Evolutionary conservation across 441 rosid genomes (phyloP).

Genomic region (Euphorbia celastroides): DNA sequence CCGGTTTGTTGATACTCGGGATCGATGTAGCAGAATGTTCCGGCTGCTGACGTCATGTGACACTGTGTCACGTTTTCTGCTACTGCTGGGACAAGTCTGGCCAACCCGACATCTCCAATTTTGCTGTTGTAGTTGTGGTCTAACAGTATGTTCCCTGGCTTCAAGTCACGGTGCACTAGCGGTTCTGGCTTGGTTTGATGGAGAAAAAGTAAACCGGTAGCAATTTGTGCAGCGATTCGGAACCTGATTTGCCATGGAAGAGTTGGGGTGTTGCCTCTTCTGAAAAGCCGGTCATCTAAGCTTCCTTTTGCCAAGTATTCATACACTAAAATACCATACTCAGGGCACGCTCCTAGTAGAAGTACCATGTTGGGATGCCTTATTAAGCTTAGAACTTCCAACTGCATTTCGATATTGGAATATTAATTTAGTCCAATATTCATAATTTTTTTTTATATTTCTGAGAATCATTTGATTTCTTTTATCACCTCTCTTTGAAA

Average conservation of each 20-base stretch:
- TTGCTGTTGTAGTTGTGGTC: conserved; percentile 30
- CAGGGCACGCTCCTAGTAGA: conserved; percentile 37
- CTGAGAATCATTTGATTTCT: background rate
- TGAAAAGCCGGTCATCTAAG: conserved; percentile 36
- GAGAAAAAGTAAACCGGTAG: conserved; percentile 40
- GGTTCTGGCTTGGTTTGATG: conserved; percentile 47
- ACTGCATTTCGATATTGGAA: conserved; percentile 18
- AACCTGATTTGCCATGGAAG: conserved; percentile 46
- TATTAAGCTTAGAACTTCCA: conserved; percentile 43
- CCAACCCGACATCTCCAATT: conserved; percentile 42
- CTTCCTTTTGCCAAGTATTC: conserved; percentile 33
- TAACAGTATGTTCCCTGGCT: conserved; percentile 30
- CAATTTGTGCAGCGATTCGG: conserved; percentile 40
- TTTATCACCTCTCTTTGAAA: conserved; percentile 28
- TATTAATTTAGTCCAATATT: no score
- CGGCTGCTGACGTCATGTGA: conserved; percentile 43
- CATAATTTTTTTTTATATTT: background rate
- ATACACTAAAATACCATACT: conserved; percentile 30
- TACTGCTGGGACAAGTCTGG: conserved; percentile 42
- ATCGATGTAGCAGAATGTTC: conserved; percentile 52
- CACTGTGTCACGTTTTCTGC: conserved; percentile 41
- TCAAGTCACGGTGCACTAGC: conserved; percentile 36
- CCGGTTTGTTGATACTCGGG: no score
- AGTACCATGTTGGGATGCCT: conserved; percentile 56
- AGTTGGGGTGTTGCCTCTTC: conserved; percentile 28